These are phyloP conservation scores for Epichloe amarillans DNA, from an alignment of 2,329 filamentous ascomycete species.

Conservation along the genomic window DNA sequence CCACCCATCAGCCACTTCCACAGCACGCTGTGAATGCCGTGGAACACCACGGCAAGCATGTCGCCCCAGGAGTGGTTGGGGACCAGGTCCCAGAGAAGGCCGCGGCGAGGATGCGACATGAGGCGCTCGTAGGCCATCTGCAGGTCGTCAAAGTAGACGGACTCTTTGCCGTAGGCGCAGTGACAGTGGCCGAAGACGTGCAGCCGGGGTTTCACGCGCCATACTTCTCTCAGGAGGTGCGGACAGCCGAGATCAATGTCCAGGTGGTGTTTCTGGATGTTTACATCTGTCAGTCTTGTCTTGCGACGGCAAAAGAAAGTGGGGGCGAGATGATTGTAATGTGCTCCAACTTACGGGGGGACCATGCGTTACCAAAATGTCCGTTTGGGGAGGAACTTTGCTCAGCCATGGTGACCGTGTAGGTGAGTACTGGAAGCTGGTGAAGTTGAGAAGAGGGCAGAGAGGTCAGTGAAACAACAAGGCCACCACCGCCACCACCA, in stretches of 20 bases:
- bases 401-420: constrained; percentile 57
- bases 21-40: constrained; percentile 33
- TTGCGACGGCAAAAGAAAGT: too few species aligned
- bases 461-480: background rate
- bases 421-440: constrained; percentile 58
- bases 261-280: constrained; percentile 46
- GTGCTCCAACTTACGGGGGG: constrained; percentile 45
- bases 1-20: constrained; percentile 46
- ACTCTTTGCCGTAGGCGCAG: constrained; percentile 55
- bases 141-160: constrained; percentile 60
- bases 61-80: constrained; percentile 34
- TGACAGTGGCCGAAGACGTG: constrained; percentile 85
- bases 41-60: constrained; percentile 28
- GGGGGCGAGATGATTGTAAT: too few species aligned
- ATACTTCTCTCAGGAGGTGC: constrained; percentile 56
- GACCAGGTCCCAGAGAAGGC: constrained; percentile 31
- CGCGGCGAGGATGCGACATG: constrained; percentile 28
- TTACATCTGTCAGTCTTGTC: background rate
- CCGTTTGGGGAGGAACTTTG: constrained; percentile 56
- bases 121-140: constrained; percentile 62
- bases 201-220: constrained; percentile 58
- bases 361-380: constrained; percentile 70
- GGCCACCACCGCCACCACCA: too few species aligned
- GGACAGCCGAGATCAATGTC: constrained; percentile 59
- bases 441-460: background rate